These are phyloP conservation scores for Kuraishia ogatae DNA, from an alignment of 805 yeast species.

Conservation along the genomic window DNA sequence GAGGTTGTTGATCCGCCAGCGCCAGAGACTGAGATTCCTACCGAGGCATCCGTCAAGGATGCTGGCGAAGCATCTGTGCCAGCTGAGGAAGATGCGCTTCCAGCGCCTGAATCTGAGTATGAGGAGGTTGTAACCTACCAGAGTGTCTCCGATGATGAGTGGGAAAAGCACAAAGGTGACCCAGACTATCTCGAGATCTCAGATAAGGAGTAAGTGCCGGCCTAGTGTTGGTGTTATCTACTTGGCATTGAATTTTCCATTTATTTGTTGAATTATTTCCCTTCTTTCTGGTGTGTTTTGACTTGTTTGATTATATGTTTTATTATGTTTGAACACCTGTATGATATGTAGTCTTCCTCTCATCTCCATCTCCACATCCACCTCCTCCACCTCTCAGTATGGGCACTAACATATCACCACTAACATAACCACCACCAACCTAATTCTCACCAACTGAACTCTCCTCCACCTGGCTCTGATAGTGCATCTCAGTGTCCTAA, in stretches of 20 bases:
- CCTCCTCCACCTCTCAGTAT: too few relatives aligned
- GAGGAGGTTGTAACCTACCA: slow-evolving; percentile 32
- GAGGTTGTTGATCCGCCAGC: slow-evolving; percentile 4
- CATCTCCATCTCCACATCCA: too few relatives aligned
- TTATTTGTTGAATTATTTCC: not conserved
- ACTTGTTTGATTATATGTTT: not conserved
- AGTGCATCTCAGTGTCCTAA: too few relatives aligned
- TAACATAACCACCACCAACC: too few relatives aligned
- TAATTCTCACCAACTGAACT: too few relatives aligned
- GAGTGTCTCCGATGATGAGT: slow-evolving; percentile 41
- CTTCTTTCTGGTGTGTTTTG: not conserved
- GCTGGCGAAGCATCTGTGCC: slow-evolving; percentile 1
- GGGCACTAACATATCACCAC: too few relatives aligned
- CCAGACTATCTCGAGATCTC: slow-evolving; percentile 38
- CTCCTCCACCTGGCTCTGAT: too few relatives aligned
- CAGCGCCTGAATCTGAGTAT: slow-evolving; percentile 9
- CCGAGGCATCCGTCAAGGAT: slow-evolving; percentile 2
- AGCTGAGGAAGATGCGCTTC: not conserved
- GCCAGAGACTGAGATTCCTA: not conserved
- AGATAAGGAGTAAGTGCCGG: slow-evolving; percentile 8
- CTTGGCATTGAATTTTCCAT: not conserved
- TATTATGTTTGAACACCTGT: too few relatives aligned
- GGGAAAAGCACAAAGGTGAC: slow-evolving; percentile 32
- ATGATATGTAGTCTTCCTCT: too few relatives aligned
- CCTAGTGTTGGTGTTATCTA: not conserved